Conservation (phyloP, 805 yeast species). For the Yamadazyma kitorensis region DNA sequence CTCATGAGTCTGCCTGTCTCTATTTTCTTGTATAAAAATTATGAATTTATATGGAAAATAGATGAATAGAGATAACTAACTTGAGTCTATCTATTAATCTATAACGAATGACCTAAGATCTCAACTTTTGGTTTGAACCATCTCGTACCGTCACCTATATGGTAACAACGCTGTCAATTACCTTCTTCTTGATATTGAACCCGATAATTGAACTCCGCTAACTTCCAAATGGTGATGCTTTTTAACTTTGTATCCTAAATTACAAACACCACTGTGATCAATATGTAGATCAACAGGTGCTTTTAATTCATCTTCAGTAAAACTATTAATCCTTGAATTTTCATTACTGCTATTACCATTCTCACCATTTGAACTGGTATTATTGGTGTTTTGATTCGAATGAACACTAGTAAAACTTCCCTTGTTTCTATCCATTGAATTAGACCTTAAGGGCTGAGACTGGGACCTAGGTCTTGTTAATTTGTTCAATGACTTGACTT, state of each 20-base stretch:
- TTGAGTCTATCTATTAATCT: not conserved
- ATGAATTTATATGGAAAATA: not conserved
- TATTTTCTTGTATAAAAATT: too few relatives aligned
- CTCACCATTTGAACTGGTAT: too few relatives aligned
- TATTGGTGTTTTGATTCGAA: too few relatives aligned
- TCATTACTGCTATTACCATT: slow-evolving; percentile 1
- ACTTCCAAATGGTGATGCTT: slow-evolving; percentile 43
- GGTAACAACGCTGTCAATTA: slow-evolving; percentile 8
- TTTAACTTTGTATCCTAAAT: slow-evolving; percentile 40
- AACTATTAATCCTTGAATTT: slow-evolving; percentile 2
- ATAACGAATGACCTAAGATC: not conserved
- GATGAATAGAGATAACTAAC: too few relatives aligned
- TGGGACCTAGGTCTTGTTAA: slow-evolving; percentile 1
- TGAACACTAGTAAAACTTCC: too few relatives aligned
- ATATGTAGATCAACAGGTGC: slow-evolving; percentile 16
- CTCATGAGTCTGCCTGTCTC: too few relatives aligned
- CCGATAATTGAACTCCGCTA: slow-evolving; percentile 30
- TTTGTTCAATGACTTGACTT: not conserved
- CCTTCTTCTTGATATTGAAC: slow-evolving; percentile 20
- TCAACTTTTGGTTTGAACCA: too few relatives aligned
- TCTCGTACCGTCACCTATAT: too few relatives aligned
- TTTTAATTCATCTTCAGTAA: slow-evolving; percentile 6
- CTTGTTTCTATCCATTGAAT: slow-evolving; percentile 4
- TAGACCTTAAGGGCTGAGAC: not conserved
- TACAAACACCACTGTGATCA: slow-evolving; percentile 33